phyloP scores from a whole-genome alignment of 257 asterid genomes.

The Nyctanthes arbortristis region DNA sequence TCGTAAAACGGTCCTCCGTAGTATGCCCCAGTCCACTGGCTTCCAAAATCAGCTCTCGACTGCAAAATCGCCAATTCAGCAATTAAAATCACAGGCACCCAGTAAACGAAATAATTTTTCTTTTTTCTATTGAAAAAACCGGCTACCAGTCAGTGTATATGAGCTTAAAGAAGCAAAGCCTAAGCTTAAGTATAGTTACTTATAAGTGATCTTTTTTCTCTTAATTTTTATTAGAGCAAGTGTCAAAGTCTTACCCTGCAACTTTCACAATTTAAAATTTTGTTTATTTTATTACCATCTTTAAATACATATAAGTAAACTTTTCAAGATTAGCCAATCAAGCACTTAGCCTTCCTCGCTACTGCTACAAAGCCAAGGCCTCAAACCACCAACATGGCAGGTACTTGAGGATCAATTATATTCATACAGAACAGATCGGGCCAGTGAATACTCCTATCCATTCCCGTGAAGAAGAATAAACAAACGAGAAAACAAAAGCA shows the following conservation, averaged over 20 bases:
- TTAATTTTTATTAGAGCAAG: background rate
- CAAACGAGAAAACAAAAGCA: too few relatives aligned
- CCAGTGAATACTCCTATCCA: background rate
- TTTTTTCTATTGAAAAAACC: too few relatives aligned
- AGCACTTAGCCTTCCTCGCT: background rate
- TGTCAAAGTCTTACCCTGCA: background rate
- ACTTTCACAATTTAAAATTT: background rate
- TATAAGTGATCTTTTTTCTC: background rate
- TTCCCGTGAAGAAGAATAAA: background rate
- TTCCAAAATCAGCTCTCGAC: conserved; percentile 42
- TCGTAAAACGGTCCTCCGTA: conserved; percentile 52
- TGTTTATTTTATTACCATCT: background rate
- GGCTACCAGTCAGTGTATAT: background rate
- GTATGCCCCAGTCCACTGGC: conserved; percentile 56
- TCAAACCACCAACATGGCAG: background rate
- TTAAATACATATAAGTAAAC: background rate
- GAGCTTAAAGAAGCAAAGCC: too few relatives aligned
- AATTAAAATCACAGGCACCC: background rate
- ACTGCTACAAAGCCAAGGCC: background rate
- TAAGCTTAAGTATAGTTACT: background rate
- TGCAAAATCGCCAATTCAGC: conserved; percentile 26
- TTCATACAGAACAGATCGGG: background rate
- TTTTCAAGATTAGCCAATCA: background rate
- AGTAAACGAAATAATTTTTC: too few relatives aligned
- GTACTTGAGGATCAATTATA: too few relatives aligned